Base-by-base conservation (phyloP, 2,329 filamentous ascomycete genomes). In the Pseudopyrenochaeta lycopersici region DNA sequence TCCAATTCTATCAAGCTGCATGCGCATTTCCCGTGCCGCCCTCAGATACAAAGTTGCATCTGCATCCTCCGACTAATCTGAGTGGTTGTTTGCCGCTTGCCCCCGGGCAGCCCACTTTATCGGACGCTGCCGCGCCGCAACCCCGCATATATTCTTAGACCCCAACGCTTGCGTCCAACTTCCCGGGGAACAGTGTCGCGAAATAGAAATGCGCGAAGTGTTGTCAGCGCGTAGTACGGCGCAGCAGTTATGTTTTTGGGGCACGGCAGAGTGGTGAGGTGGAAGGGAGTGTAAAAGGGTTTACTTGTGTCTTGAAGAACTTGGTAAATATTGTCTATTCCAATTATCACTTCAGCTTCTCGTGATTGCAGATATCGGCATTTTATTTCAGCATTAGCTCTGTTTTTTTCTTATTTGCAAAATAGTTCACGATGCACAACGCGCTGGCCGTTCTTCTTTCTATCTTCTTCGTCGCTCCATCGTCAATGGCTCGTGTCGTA, bases 71-170 rank as follows among this genome's bases (percentile, higher is more conserved):
- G 15, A 42, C 17, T 1, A 4, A n/a, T 30, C 40, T n/a, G 27
- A 29, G 40, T 42, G 23, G 40, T n/a, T 44, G 14, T 23, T 36
- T 11, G 38, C 23, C 45, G 45, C 32, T 54, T 52, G 44, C 48
- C 49, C 48, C 45, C 42, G 32, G 23, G 27, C 12, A 14, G 11
- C 15, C 18, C 23, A 50, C 35, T 58, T 40, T 58, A 52, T 39
- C 49, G 41, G 50, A 49, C 45, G 46, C 57, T 41, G 18, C 46
- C 29, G 21, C 46, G 49, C 56, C 53, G 43, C 53, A 54, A 46
- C 57, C 51, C 50, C 51, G 54, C 57, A 52, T 50, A 9, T 27
- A 9, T 27, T 27, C 9, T 4, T 27, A 27, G 4, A 29, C 44
- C 40, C 18, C 21, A 42, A 47, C 49, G 48, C 32, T 36, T 17